Base-by-base conservation (phyloP, 2,329 filamentous ascomycete genomes). In the Fusarium verrucosum region DNA sequence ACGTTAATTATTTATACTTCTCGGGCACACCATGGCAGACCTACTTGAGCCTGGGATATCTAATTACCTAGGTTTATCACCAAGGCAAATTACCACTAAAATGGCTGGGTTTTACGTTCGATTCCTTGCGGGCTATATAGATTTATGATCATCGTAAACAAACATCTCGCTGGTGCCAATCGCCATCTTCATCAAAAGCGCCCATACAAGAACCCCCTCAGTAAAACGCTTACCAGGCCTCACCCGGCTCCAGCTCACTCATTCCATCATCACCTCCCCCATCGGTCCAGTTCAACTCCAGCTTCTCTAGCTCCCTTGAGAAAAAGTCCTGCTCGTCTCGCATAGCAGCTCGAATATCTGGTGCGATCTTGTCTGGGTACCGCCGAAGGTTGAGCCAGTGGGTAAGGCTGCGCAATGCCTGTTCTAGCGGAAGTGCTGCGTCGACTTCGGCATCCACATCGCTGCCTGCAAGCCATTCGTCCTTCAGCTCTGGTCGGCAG, bases 391-490 rank as follows among this genome's bases (percentile, higher is more conserved):
- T 97, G 81, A 92, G 92, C 93, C 95, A 99, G 76, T 97, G 93
- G 50, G 94, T 97, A 65, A 99, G 78, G 37, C 91, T 92, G 38
- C 95, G 83, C 40, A 98, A 82, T 1, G 92, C 93, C 80, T 97
- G 94, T 78, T 99, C 95, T 9, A 97, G 82, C 3, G 94, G 94
- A 69, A 98, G 80, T 14, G 94, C 92, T 74, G 96, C 92, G 73
- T 98, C 95, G 2, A 98, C 93, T 69, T 97, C 94, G 1, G 90
- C 92, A 71, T 99, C 95, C 2, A 98, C 89, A 74, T 97, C 94
- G 59, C 90, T 91, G 7, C 94, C 94, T 0, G 92, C 89, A 1
- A 98, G 84, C 94, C 95, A 98, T 78, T 97, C 95, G 73, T 99
- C 95, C 26, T 94, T 86, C 41, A 99, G 83, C 76, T 98, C 94